A percentile compares a stretch with the other conserved stretches of the same genome.
phyloP scores from a whole-genome alignment of 2,329 filamentous ascomycete genomes.

The Pleurostoma richardsiae region DNA sequence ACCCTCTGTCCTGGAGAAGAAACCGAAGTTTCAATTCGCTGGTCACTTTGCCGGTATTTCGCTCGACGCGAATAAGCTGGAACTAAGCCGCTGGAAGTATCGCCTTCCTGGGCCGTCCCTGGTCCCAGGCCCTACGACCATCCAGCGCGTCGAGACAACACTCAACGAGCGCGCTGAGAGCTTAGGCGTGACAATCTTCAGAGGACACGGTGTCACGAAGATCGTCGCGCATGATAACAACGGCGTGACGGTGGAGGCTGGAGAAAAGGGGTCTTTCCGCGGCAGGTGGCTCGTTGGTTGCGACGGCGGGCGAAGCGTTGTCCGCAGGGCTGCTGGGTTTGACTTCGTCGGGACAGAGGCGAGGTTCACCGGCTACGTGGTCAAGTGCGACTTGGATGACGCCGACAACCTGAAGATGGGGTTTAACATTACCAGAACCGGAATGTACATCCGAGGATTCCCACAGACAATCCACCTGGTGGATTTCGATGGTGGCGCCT shows the following conservation, averaged over 20 bases:
- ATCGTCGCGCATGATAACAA: constrained; percentile 14
- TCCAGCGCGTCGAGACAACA: constrained; percentile 15
- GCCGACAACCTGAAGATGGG: constrained; percentile 3
- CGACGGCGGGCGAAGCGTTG: constrained; percentile 32
- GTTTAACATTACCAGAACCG: neutral
- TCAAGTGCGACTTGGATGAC: constrained; percentile 24
- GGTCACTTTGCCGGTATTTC: constrained; percentile 26
- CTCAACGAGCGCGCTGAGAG: constrained; percentile 15
- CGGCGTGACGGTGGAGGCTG: constrained; percentile 12
- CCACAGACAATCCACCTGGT: constrained; percentile 6
- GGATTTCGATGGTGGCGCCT: constrained; percentile 13
- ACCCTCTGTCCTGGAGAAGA: constrained; percentile 10
- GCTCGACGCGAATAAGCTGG: constrained; percentile 18
- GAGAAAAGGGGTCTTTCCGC: constrained; percentile 10
- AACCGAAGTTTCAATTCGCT: constrained; percentile 18
- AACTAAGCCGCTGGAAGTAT: constrained; percentile 21
- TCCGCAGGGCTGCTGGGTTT: constrained; percentile 31
- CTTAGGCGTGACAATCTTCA: constrained; percentile 20
- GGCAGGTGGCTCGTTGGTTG: constrained; percentile 34
- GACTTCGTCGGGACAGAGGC: constrained; percentile 28
- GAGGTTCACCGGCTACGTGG: constrained; percentile 26
- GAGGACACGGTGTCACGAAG: constrained; percentile 15
- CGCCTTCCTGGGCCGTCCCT: constrained; percentile 21
- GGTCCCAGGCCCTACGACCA: constrained; percentile 10
- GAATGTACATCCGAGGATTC: neutral